phyloP scores from a whole-genome alignment of 768 basidiomycete species.

The Leccinum imitatum region DNA sequence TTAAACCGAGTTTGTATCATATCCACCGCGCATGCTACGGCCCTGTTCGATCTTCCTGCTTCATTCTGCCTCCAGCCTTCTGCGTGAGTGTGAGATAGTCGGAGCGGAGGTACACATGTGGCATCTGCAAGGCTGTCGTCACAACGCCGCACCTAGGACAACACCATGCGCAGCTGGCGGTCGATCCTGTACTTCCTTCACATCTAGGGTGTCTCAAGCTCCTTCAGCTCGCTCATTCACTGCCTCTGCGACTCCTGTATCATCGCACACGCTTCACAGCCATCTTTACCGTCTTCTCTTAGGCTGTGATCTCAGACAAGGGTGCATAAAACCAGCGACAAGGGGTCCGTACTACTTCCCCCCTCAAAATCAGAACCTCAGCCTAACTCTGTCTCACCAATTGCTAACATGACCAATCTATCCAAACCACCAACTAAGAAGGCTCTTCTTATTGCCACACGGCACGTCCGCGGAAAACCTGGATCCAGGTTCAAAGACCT shows the following conservation, averaged over 20 bases:
- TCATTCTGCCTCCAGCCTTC: background rate
- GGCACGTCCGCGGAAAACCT: background rate
- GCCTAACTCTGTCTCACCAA: background rate
- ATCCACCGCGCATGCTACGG: background rate
- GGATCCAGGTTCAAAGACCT: background rate
- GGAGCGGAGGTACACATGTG: background rate
- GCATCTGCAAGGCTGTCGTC: background rate
- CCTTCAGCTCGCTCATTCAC: background rate
- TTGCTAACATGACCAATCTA: background rate
- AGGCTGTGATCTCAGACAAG: background rate
- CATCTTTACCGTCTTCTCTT: background rate
- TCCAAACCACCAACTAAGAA: background rate
- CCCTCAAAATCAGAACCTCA: background rate
- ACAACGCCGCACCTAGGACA: background rate
- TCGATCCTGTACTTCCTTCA: background rate
- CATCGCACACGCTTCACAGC: background rate
- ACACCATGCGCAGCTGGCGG: background rate
- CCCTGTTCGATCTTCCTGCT: background rate
- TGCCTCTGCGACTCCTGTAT: background rate
- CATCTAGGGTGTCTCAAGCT: background rate
- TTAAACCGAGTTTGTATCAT: background rate
- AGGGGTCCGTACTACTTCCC: background rate
- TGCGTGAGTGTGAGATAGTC: background rate
- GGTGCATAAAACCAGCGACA: background rate
- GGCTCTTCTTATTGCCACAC: background rate